Conservation (phyloP, 345 rosid species). For the Sapria himalayana region DNA sequence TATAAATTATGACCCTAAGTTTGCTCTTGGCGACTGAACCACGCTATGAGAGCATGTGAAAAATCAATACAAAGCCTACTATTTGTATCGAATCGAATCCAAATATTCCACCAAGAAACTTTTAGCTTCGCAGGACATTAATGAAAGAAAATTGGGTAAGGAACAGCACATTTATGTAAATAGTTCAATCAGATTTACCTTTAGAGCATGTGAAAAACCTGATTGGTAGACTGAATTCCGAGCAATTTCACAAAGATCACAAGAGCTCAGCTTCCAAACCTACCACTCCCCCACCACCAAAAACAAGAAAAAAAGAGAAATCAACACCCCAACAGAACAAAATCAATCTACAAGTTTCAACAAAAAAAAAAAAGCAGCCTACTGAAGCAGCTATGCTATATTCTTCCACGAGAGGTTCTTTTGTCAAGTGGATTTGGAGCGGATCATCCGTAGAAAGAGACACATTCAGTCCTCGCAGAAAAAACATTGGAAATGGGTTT, state of each 20-base stretch:
- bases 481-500: conserved; percentile 81
- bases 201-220: conserved; percentile 93
- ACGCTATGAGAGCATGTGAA: too few relatives aligned
- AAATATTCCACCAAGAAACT: too few relatives aligned
- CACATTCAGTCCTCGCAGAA: conserved; percentile 85
- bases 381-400: conserved; percentile 99
- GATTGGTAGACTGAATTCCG: conserved; percentile 97
- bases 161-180: conserved; percentile 4
- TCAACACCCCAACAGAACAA: too few relatives aligned
- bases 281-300: too few relatives aligned
- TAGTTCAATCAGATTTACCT: conserved; percentile 23
- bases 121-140: conserved; percentile 2
- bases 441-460: conserved; percentile 98
- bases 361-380: conserved; percentile 11
- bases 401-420: conserved; percentile 95
- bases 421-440: conserved; percentile 89
- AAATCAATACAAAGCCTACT: too few relatives aligned
- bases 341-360: too few relatives aligned
- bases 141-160: neutral
- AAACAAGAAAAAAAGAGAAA: too few relatives aligned
- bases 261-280: conserved; percentile 97
- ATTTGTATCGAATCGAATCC: too few relatives aligned
- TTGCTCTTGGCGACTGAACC: too few relatives aligned
- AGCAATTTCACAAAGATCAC: conserved; percentile 95
- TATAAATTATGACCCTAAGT: too few relatives aligned